Base-by-base conservation (phyloP, 2,329 filamentous ascomycete genomes). In the Xylariales sp. region DNA sequence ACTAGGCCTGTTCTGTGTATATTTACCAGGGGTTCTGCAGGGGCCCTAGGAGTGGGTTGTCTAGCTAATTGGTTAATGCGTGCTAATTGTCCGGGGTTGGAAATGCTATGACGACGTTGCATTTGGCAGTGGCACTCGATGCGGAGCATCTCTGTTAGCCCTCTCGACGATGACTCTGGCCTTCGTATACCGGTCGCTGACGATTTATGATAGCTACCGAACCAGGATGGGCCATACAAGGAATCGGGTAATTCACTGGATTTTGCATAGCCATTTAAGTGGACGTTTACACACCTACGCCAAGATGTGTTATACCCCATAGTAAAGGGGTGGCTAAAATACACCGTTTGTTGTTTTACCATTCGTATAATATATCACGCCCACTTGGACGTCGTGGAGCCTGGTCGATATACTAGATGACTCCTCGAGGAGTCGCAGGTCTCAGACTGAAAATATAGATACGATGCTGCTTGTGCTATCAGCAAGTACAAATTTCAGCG, bases 71-170 rank as follows among this genome's bases (percentile, higher is more conserved):
- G 74, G 75, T 28, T 36, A 28, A n/a, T 43, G 12, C 6, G 2
- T 12, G 16, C 36, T 12, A n/a, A 50, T 28, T 41, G 62, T 54
- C 71, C 72, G 71, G 71, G 72, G 68, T 62, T 10, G 54, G 45
- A 32, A 64, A 71, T 65, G 68, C 65, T 56, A 75, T 78, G 76
- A 77, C 76, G 75, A 43, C 65, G 60, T 59, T 66, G 54, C 62
- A 68, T 61, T 5, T 46, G n/a, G 36, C 23, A n/a, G 62, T 62
- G 34, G 34, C 30, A 65, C 62, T n/a, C 54, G 48, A 65, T 57
- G 62, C 63, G 69, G 69, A 68, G 63, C 62, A 18, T n/a, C 36
- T 39, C 12, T 10, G 5, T 55, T 14, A 32, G 23, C 30, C 39
- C n/a, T 41, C 60, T 5, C 1, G 36, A n/a, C 49, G 8, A 18